A percentile compares a stretch with the other conserved stretches of the same genome.
Conservation (phyloP, 306 rosid species). For the Clitoria ternatea region DNA sequence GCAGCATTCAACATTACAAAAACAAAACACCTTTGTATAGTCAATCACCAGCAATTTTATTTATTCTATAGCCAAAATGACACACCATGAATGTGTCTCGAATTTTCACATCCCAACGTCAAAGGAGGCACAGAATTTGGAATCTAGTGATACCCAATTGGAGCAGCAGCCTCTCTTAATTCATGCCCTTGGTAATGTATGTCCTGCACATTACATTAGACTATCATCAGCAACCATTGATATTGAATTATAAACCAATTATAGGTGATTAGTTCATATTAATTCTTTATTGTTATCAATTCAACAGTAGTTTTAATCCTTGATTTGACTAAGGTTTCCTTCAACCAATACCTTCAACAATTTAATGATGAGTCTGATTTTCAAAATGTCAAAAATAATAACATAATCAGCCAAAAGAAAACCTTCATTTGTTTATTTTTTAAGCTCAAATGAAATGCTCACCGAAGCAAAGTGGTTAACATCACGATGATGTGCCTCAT, state of each 20-base stretch:
- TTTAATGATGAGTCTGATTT: no score
- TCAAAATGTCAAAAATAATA: no score
- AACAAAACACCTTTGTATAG: background rate
- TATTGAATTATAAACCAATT: no score
- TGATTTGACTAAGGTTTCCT: no score
- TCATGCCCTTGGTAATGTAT: conserved; percentile 62
- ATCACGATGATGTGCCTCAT: conserved; percentile 82
- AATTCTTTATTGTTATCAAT: no score
- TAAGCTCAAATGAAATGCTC: no score
- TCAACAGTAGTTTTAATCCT: no score
- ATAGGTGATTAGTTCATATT: no score
- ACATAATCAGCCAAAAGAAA: no score
- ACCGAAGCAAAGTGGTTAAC: conserved; percentile 85
- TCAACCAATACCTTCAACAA: no score
- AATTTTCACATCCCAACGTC: background rate
- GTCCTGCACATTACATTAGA: conserved; percentile 49
- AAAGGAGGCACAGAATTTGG: background rate
- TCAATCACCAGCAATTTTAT: background rate
- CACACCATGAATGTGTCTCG: background rate
- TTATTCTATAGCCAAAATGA: conserved; percentile 22
- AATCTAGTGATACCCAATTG: conserved; percentile 59
- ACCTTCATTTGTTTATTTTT: background rate
- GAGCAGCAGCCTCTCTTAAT: conserved; percentile 63
- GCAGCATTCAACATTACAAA: conserved; percentile 2
- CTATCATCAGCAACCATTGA: background rate